phyloP scores from a whole-genome alignment of 1,284 basidiomycete species.

The Apiotrichum laibachii region DNA sequence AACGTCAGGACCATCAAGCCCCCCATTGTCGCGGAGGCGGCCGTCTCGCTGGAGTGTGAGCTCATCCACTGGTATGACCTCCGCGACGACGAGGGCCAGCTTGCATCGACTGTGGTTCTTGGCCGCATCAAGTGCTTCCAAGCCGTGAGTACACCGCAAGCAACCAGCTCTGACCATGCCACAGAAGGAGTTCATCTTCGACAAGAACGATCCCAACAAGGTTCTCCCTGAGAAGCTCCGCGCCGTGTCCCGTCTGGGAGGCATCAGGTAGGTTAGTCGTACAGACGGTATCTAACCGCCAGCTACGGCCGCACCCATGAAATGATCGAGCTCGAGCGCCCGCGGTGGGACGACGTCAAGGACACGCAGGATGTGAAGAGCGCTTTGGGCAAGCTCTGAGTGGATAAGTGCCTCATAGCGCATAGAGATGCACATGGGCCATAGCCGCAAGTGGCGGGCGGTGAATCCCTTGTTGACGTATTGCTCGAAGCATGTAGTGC shows the following conservation, averaged over 20 bases:
- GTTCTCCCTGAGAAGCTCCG: slow-evolving; percentile 56
- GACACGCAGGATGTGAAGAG: slow-evolving; percentile 42
- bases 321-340: slow-evolving; percentile 55
- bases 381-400: slow-evolving; percentile 5
- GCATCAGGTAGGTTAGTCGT: slow-evolving; percentile 36
- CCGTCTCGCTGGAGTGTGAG: slow-evolving; percentile 70
- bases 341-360: slow-evolving; percentile 60
- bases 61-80: slow-evolving; percentile 62
- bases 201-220: slow-evolving; percentile 53
- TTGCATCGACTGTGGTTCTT: slow-evolving; percentile 61
- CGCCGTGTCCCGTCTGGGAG: slow-evolving; percentile 65
- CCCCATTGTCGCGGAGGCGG: slow-evolving; percentile 67
- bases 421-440: too few species aligned
- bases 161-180: not conserved
- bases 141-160: slow-evolving; percentile 46
- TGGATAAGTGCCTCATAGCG: too few species aligned
- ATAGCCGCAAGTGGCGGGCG: not conserved
- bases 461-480: too few species aligned
- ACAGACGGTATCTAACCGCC: slow-evolving; percentile 42
- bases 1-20: slow-evolving; percentile 56
- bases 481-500: too few species aligned
- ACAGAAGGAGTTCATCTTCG: slow-evolving; percentile 58
- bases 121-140: slow-evolving; percentile 66
- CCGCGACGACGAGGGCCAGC: slow-evolving; percentile 48
- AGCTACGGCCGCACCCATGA: slow-evolving; percentile 55